These are phyloP conservation scores for Hydrangea macrophylla DNA, from an alignment of 148 eudicot species.

Conservation along the genomic window DNA sequence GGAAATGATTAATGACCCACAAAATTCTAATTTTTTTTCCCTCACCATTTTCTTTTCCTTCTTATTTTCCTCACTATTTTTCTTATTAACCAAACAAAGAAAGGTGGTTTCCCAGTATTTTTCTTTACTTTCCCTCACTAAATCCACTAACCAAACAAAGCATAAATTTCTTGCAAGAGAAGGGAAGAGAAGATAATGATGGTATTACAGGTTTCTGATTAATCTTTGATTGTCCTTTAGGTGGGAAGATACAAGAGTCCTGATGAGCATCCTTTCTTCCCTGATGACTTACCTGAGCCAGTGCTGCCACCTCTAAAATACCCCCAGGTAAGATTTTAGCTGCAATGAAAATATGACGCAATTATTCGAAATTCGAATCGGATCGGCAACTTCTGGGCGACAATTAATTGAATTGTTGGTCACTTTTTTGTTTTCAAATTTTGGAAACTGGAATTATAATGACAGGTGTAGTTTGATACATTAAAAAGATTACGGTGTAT, in stretches of 20 bases:
- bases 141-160: too few relatives aligned
- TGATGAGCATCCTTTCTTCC: conserved; percentile 95
- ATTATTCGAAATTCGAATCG: neutral
- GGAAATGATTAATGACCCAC: too few relatives aligned
- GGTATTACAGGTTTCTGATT: conserved; percentile 10
- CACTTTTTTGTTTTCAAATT: neutral
- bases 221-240: conserved; percentile 27
- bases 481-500: neutral
- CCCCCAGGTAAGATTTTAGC: conserved; percentile 54
- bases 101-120: too few relatives aligned
- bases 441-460: neutral
- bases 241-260: conserved; percentile 90
- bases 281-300: conserved; percentile 67
- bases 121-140: too few relatives aligned
- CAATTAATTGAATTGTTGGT: neutral
- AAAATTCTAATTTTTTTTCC: too few relatives aligned
- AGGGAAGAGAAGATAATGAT: conserved; percentile 1
- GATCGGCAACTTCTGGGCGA: neutral
- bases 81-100: too few relatives aligned
- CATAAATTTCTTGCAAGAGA: neutral
- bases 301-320: conserved; percentile 76
- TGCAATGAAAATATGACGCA: neutral
- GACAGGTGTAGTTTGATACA: neutral
- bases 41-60: too few relatives aligned
- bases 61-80: too few relatives aligned